Base-by-base conservation (phyloP, 305 asterid genomes). In the Salvia sclarea region DNA sequence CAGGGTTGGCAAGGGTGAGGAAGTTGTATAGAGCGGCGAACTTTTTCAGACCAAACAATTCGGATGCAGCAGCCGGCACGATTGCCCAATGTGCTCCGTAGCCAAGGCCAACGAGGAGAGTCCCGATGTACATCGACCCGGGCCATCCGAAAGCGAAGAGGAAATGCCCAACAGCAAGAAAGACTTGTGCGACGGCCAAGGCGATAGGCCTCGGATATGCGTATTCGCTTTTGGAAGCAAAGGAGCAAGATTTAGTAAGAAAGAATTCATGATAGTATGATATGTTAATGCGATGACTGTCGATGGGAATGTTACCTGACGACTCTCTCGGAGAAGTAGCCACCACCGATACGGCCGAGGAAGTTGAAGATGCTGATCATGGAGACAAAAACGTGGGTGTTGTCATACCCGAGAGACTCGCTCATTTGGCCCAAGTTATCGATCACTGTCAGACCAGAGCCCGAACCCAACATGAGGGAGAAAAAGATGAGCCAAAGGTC, bases 301-400 rank as follows among this genome's bases (percentile, higher is more conserved):
- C 18, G 24, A 8, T 24, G 54, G 40, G 41, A 53, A 28, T 56
- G 17, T 57, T 80, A 92, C 98, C 87, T 81, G 81, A 92, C 88
- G 16, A 89, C 71, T 80, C 79, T 87, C 89, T 92, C 96, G 10
- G 96, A 92, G 87, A 89, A 81, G 83, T 84, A 89, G 57, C 98
- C 96, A 30, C 98, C 96, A 69, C 95, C 98, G 62, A 92, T 58
- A 38, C 95, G 96, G 66, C 98, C 96, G 3, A 89, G 85, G 65
- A 92, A 92, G 81, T 89, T 92, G 83, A 91, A 92, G 74, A 92
- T 89, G 85, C 98, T 89, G 81, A 92, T 86, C 96, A 92, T 89
- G 30, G 96, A 88, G 64, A 89, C 98, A 24, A 89, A 89, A 21
- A 86, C 79, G 12, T 86, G 95, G 37, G 95, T 71, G 61, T 92